A percentile compares a stretch with the other conserved stretches of the same genome.
Evolutionary conservation across 2,329 filamentous ascomycete genomes (phyloP).

Genomic region (Stagonosporopsis rhizophila): DNA sequence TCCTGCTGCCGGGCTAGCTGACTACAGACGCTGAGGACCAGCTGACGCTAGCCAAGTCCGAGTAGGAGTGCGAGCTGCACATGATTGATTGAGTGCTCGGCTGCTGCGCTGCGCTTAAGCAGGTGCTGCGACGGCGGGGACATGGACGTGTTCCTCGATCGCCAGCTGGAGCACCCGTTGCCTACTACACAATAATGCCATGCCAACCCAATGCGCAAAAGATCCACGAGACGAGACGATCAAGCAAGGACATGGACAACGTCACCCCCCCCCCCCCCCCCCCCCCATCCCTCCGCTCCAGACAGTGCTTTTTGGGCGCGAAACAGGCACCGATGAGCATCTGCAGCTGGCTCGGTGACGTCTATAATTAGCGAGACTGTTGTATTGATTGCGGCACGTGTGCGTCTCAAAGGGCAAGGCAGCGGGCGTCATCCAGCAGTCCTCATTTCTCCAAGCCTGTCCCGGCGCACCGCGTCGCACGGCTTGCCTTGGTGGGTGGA

Average conservation of each 20-base stretch:
- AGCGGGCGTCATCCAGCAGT: conserved; percentile 34
- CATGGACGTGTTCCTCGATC: conserved; percentile 23
- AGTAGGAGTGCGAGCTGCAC: conserved; percentile 38
- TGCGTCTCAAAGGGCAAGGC: conserved; percentile 32
- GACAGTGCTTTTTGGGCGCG: conserved; percentile 38
- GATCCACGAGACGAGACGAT: conserved; percentile 9
- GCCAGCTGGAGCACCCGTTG: conserved; percentile 25
- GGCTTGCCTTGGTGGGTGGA: conserved; percentile 31
- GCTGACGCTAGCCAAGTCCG: conserved; percentile 39
- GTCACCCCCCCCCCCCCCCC: conserved; percentile 17
- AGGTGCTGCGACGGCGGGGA: conserved; percentile 25
- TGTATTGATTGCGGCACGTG: conserved; percentile 49
- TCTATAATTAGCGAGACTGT: conserved; percentile 40
- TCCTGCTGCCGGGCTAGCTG: conserved; percentile 30
- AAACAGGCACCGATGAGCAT: conserved; percentile 26
- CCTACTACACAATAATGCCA: conserved; percentile 29
- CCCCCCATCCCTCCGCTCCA: too few relatives aligned
- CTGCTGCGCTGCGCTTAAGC: conserved; percentile 28
- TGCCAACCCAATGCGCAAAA: conserved; percentile 23
- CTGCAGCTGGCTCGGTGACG: conserved; percentile 23
- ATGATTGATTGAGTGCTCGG: conserved; percentile 35
- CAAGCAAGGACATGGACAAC: conserved; percentile 8
- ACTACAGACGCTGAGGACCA: conserved; percentile 34
- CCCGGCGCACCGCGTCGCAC: conserved; percentile 33
- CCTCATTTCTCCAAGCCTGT: conserved; percentile 35